Evolutionary conservation across 441 rosid genomes (phyloP).

Genomic region (Brassica balearica): DNA sequence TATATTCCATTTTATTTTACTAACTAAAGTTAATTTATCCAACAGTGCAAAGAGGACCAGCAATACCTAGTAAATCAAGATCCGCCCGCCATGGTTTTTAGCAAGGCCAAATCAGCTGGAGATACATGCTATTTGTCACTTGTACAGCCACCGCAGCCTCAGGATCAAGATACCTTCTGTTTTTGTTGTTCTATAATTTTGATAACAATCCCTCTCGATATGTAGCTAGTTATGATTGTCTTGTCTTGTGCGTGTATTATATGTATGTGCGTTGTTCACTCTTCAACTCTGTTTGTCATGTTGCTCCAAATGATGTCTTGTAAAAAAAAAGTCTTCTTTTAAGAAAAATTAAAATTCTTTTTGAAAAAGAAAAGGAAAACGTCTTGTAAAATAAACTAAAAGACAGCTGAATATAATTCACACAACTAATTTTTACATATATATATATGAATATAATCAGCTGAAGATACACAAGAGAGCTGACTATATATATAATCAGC

Average conservation of each 20-base stretch:
- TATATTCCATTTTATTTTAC: not conserved
- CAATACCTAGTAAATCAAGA: conserved; percentile 16
- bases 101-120: not conserved
- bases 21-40: not conserved
- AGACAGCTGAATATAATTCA: too few relatives aligned
- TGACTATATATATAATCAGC: too few relatives aligned
- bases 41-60: not conserved
- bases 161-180: not conserved
- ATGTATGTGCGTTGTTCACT: not conserved
- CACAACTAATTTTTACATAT: too few relatives aligned
- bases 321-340: too few relatives aligned
- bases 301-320: too few relatives aligned
- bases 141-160: not conserved
- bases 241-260: not conserved
- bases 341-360: too few relatives aligned
- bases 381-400: too few relatives aligned
- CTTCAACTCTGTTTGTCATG: not conserved
- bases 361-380: too few relatives aligned
- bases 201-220: not conserved
- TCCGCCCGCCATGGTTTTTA: not conserved
- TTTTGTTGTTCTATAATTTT: not conserved
- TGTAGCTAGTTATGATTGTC: not conserved
- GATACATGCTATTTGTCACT: not conserved
- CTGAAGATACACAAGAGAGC: too few relatives aligned
- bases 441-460: too few relatives aligned